Evolutionary conservation across 768 basidiomycete genomes (phyloP).

Genomic region (Tylopilus felleus): DNA sequence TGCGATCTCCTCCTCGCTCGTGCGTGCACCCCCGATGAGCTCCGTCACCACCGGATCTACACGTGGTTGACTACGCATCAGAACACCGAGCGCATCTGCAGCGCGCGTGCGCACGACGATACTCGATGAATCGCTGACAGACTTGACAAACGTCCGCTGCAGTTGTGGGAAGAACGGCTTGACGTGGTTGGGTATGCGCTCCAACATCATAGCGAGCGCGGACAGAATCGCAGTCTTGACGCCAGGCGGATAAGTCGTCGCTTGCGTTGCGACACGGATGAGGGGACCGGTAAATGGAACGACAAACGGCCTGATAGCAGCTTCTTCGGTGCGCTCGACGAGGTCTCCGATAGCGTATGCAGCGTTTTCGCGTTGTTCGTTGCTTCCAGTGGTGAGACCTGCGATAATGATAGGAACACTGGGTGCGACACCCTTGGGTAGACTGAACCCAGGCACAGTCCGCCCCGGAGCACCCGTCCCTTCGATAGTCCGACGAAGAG

Average conservation of each 20-base stretch:
- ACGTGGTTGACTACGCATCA: conserved; percentile 88
- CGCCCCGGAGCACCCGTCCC: conserved; percentile 73
- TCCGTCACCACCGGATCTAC: conserved; percentile 96
- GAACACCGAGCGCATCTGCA: conserved; percentile 76
- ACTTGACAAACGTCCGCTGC: conserved; percentile 95
- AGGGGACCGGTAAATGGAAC: conserved; percentile 94
- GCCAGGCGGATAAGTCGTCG: conserved; percentile 83
- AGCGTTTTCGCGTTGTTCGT: conserved; percentile 93
- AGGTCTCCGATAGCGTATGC: conserved; percentile 96
- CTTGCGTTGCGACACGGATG: conserved; percentile 90
- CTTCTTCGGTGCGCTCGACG: conserved; percentile 81
- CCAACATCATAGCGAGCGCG: conserved; percentile 82
- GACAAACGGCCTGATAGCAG: conserved; percentile 90
- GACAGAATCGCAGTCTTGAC: conserved; percentile 91
- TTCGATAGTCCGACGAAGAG: conserved; percentile 86
- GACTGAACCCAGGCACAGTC: conserved; percentile 80
- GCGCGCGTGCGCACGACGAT: conserved; percentile 77
- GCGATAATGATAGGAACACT: conserved; percentile 86
- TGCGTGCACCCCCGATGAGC: conserved; percentile 58
- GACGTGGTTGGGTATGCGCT: conserved; percentile 82
- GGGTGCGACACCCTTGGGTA: conserved; percentile 79
- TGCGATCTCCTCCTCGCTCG: conserved; percentile 66
- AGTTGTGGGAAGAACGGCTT: conserved; percentile 99
- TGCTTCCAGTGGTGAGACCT: conserved; percentile 90
- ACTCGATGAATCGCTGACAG: conserved; percentile 76